Evolutionary conservation across 2,329 filamentous ascomycete genomes (phyloP).

Genomic region (Aspergillus caelatus): DNA sequence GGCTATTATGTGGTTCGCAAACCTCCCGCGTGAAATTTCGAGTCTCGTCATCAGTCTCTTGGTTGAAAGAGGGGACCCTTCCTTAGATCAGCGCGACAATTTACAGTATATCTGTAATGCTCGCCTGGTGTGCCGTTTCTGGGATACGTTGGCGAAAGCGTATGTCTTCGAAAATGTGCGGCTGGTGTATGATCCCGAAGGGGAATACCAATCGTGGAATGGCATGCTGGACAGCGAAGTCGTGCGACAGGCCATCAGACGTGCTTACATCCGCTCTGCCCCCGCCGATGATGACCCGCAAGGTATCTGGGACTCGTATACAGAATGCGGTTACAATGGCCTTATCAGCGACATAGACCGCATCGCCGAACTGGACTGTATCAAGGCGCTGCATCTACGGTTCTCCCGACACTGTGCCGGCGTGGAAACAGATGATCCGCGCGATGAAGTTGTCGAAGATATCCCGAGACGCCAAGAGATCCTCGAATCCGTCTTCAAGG

Average conservation of each 20-base stretch:
- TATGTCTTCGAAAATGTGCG: neutral
- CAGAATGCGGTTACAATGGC: neutral
- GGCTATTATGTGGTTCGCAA: neutral
- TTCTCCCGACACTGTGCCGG: neutral
- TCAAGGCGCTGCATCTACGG: neutral
- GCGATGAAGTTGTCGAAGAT: neutral
- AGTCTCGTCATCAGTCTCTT: neutral
- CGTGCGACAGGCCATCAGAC: neutral
- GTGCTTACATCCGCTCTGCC: neutral
- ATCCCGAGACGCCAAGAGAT: neutral
- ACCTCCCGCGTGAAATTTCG: neutral
- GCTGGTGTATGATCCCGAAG: neutral
- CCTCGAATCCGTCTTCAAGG: neutral
- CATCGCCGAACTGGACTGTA: neutral
- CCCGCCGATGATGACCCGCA: neutral
- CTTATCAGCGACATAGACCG: neutral
- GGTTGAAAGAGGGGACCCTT: neutral
- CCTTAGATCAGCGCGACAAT: neutral
- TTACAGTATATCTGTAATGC: neutral
- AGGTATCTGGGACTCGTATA: neutral
- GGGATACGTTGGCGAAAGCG: neutral
- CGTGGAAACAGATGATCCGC: neutral
- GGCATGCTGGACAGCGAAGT: neutral
- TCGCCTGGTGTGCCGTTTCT: neutral
- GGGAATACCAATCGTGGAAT: neutral